Base-by-base conservation (phyloP, 306 rosid species). In the Cicer judaicum region DNA sequence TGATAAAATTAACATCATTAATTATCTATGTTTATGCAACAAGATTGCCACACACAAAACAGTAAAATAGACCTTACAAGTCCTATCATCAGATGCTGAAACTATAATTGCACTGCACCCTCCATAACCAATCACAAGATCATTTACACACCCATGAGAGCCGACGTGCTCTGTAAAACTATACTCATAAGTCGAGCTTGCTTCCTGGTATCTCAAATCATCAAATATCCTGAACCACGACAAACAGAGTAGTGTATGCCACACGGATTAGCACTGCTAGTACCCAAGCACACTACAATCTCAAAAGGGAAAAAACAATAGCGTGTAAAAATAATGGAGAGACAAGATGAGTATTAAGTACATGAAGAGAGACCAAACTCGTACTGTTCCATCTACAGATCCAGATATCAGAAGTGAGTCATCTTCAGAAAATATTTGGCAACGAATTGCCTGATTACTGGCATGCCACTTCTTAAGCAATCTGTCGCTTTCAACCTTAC, bases 401-500 rank as follows among this genome's bases (percentile, higher is more conserved):
- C 93, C 94, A 38, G 98, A 83, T 74, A 87, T 79, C 42, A 93
- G 81, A 13, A 93, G 78, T 0, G 93, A 89, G 73, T 87, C 92
- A 61, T 89, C 96, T 21, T 88, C 90, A 0, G 92, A 87, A 83
- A 91, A 91, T 8, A 86, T 84, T 81, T 89, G 64, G 85, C 97
- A 93, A 69, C 90, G 85, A 62, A 88, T 92, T 34, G 86, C 91
- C 68, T 85, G 79, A 63, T 90, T 82, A 83, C 90, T 93, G 19
- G 91, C 97, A 78, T 74, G 82, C 96, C 98, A 94, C 76, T 82
- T 91, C 85, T 75, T 86, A 71, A 94, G 98, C 80, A 89, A 75
- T 48, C 82, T 85, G 42, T 96, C 95, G 39, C 82, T 88, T 46
- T 76, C 83, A 65, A 91, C 96, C 97, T 93, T 46, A 24, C 38